Evolutionary conservation across 2,329 filamentous ascomycete species (phyloP).

Genomic region (Paracamarosporium sp.): DNA sequence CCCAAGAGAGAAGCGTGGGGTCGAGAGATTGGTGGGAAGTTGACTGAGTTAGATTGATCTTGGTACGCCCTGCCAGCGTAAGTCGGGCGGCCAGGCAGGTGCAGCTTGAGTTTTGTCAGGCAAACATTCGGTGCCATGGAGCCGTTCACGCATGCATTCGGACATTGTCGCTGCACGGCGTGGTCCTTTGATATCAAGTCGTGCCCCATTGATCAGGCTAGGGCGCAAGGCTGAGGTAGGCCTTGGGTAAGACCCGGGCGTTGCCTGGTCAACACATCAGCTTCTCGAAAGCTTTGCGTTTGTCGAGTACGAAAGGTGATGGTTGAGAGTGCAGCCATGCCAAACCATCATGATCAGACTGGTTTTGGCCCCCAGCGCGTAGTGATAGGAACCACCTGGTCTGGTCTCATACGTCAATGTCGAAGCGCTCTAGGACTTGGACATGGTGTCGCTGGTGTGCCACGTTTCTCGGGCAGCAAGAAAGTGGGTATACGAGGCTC

Average conservation of each 20-base stretch:
- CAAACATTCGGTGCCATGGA: background rate
- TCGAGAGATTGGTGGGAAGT: background rate
- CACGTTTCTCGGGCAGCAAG: slow-evolving; percentile 6
- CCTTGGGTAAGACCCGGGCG: background rate
- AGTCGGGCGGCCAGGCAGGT: background rate
- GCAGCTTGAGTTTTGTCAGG: background rate
- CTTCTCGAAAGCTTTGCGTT: background rate
- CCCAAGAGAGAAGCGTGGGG: background rate
- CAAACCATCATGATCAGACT: background rate
- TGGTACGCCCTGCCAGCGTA: background rate
- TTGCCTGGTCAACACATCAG: background rate
- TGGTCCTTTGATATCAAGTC: background rate
- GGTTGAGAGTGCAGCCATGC: background rate
- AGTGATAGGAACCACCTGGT: background rate
- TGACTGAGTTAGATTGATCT: background rate
- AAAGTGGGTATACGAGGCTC: background rate
- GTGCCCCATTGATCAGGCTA: slow-evolving; percentile 2
- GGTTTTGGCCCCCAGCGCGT: background rate
- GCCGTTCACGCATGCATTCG: background rate
- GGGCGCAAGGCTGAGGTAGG: background rate
- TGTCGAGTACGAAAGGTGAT: background rate
- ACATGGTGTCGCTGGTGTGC: slow-evolving; percentile 5
- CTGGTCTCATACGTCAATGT: background rate
- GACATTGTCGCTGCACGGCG: background rate
- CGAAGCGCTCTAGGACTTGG: background rate